phyloP scores from a whole-genome alignment of 2,329 filamentous ascomycete genomes.

The Fusarium sp. region DNA sequence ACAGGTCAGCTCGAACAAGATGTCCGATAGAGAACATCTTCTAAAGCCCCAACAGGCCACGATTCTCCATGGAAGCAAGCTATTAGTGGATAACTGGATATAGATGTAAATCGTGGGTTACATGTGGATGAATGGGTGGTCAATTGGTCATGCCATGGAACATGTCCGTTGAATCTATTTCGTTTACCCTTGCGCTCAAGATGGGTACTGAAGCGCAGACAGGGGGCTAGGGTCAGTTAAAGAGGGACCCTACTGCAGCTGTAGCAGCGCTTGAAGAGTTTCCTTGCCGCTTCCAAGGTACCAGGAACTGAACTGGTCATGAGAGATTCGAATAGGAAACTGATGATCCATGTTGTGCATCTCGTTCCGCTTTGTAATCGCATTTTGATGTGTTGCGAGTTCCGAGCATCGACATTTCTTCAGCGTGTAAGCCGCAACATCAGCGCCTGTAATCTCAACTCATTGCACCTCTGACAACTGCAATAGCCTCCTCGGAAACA shows the following conservation, averaged over 20 bases:
- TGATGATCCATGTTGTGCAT: conserved; percentile 6
- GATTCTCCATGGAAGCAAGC: not conserved
- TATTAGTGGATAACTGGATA: conserved; percentile 13
- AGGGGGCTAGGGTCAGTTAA: not conserved
- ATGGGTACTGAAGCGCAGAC: conserved; percentile 10
- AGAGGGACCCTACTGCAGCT: conserved; percentile 20
- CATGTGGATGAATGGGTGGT: conserved; percentile 19
- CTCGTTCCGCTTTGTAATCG: not conserved
- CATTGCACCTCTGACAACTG: not conserved
- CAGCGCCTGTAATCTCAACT: not conserved
- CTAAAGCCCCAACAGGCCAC: not conserved
- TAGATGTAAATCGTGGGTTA: conserved; percentile 8
- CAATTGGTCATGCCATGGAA: conserved; percentile 22
- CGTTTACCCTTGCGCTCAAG: conserved; percentile 7
- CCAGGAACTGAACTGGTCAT: conserved; percentile 15
- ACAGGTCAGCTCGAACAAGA: not conserved
- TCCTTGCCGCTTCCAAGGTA: conserved; percentile 12
- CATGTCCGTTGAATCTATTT: conserved; percentile 23
- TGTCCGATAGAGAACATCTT: not conserved
- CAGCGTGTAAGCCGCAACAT: not conserved
- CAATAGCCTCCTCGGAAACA: not conserved
- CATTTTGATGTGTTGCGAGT: not conserved
- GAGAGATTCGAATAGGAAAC: conserved; percentile 10
- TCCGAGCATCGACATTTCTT: not conserved
- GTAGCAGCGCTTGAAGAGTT: conserved; percentile 4